Evolutionary conservation across 495 filamentous ascomycete species (phyloP).

Genomic region (Penicillium alfredii): DNA sequence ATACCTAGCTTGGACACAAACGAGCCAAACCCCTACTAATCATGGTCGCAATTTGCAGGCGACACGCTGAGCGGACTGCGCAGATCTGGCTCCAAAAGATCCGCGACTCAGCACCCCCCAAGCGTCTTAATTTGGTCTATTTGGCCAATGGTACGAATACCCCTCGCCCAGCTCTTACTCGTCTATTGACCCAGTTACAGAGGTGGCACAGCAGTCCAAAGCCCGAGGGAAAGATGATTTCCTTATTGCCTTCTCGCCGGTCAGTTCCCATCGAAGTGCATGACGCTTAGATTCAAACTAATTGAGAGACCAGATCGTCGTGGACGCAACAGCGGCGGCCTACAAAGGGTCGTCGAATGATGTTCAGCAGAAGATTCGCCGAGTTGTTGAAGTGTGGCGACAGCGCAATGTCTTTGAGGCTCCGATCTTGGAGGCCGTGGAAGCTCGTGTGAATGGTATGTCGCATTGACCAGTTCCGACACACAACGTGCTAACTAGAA

Average conservation of each 20-base stretch:
- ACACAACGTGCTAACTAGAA: slow-evolving; percentile 6
- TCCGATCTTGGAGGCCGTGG: slow-evolving; percentile 70
- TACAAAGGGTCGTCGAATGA: slow-evolving; percentile 83
- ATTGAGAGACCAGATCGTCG: slow-evolving; percentile 55
- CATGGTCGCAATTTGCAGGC: slow-evolving; percentile 52
- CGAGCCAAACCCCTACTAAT: too few species aligned
- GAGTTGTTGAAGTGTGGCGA: slow-evolving; percentile 93
- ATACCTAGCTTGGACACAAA: too few species aligned
- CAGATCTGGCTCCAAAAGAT: slow-evolving; percentile 85
- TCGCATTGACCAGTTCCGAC: not conserved
- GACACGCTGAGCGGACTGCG: slow-evolving; percentile 82
- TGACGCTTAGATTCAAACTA: slow-evolving; percentile 8
- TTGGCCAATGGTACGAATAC: slow-evolving; percentile 75
- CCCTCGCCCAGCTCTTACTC: not conserved
- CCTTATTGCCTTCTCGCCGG: slow-evolving; percentile 78
- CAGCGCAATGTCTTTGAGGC: slow-evolving; percentile 77
- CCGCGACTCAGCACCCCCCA: slow-evolving; percentile 74
- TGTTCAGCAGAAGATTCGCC: slow-evolving; percentile 76
- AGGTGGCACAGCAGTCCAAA: slow-evolving; percentile 93
- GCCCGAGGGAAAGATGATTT: slow-evolving; percentile 89
- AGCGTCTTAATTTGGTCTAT: slow-evolving; percentile 87
- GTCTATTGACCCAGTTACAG: slow-evolving; percentile 42
- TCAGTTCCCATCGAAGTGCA: slow-evolving; percentile 22
- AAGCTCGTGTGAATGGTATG: slow-evolving; percentile 70
- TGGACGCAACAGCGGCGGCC: slow-evolving; percentile 73